A percentile compares a stretch with the other conserved stretches of the same genome.
Evolutionary conservation across 805 yeast species (phyloP).

Genomic region (Tetrapisispora fleetii): DNA sequence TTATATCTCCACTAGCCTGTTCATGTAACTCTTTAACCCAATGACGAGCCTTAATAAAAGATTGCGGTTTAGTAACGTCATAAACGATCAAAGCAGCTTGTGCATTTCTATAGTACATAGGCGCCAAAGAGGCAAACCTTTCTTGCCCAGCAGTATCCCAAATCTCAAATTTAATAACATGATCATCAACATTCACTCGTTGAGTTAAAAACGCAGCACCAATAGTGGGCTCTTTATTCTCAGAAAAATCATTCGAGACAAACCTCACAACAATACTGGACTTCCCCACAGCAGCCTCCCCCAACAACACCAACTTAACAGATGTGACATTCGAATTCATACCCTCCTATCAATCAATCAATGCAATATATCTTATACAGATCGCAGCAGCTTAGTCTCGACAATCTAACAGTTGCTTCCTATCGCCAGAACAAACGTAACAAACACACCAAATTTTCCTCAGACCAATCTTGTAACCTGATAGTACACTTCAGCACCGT

Average conservation of each 20-base stretch:
- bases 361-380: no score
- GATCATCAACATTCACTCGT: slow-evolving; percentile 75
- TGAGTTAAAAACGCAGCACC: slow-evolving; percentile 97
- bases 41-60: slow-evolving; percentile 91
- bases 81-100: slow-evolving; percentile 95
- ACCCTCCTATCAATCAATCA: not conserved
- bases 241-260: slow-evolving; percentile 92
- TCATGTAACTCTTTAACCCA: slow-evolving; percentile 96
- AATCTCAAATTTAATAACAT: slow-evolving; percentile 83
- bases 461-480: no score
- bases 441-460: no score
- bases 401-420: no score
- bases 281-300: slow-evolving; percentile 98
- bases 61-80: slow-evolving; percentile 89
- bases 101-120: slow-evolving; percentile 95
- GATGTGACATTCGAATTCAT: slow-evolving; percentile 28
- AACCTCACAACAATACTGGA: slow-evolving; percentile 86
- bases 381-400: no score
- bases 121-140: slow-evolving; percentile 90
- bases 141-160: slow-evolving; percentile 99
- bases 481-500: no score
- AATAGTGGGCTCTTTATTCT: slow-evolving; percentile 93
- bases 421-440: no score
- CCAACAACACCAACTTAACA: slow-evolving; percentile 82
- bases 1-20: slow-evolving; percentile 85